Conservation (phyloP, 768 basidiomycete species). For the Serendipita sp. region DNA sequence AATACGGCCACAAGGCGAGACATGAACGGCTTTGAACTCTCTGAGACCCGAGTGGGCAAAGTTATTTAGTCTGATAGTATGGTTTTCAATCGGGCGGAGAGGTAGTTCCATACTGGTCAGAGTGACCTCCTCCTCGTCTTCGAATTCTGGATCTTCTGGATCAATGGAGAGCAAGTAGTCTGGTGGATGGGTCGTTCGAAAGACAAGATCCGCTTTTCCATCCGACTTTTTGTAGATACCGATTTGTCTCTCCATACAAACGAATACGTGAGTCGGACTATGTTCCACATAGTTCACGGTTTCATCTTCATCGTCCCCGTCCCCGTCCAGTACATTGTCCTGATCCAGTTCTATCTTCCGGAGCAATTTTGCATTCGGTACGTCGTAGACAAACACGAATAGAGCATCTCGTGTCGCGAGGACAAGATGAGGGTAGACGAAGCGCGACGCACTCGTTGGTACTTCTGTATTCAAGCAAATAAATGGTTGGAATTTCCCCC, state of each 20-base stretch:
- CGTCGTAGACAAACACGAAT: background rate
- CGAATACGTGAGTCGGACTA: background rate
- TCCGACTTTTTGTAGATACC: background rate
- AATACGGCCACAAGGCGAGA: background rate
- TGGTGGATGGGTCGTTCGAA: background rate
- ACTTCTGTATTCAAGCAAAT: background rate
- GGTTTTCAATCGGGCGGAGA: too few relatives aligned
- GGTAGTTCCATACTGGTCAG: too few relatives aligned
- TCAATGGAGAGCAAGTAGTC: background rate
- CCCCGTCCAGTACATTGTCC: background rate
- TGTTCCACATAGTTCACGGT: constrained; percentile 3
- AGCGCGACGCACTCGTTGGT: background rate
- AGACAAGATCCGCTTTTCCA: background rate
- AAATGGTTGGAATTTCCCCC: background rate
- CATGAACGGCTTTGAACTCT: background rate
- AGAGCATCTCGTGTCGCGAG: background rate
- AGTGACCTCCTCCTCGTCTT: background rate
- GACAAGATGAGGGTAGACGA: background rate
- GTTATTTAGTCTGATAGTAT: too few relatives aligned
- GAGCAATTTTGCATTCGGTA: background rate
- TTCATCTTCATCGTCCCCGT: background rate
- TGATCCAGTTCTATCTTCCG: background rate
- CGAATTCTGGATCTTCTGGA: background rate
- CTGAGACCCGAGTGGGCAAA: background rate
- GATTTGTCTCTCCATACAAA: background rate